Percentiles rank a stretch among this genome's conserved stretches.
These are phyloP conservation scores for Pontederia paniculata DNA, from an alignment of 176 grass and related monocot genomes.

Conservation along the genomic window DNA sequence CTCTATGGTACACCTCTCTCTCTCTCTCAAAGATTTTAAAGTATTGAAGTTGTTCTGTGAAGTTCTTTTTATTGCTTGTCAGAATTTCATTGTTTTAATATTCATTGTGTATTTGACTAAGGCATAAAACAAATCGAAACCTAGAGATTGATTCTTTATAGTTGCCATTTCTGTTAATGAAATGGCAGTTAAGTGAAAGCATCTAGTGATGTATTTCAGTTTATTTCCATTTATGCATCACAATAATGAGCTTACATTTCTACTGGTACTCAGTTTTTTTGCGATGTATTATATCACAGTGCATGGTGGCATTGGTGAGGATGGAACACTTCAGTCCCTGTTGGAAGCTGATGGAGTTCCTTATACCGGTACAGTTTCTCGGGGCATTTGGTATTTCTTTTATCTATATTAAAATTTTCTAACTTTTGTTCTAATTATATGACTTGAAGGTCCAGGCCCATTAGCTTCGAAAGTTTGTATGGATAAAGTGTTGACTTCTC, in stretches of 20 bases:
- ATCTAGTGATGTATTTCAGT: constrained; percentile 2
- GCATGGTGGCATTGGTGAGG: constrained; percentile 97
- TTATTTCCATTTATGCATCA: background rate
- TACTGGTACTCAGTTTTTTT: background rate
- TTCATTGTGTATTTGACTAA: too few relatives aligned
- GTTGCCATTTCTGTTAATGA: too few relatives aligned
- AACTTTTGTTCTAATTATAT: constrained; percentile 13
- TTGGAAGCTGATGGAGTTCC: constrained; percentile 78
- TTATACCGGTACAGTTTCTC: constrained; percentile 57
- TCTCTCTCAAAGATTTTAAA: too few relatives aligned
- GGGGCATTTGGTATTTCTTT: constrained; percentile 8
- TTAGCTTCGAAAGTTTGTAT: constrained; percentile 84
- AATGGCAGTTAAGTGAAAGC: too few relatives aligned
- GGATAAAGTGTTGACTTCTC: constrained; percentile 76
- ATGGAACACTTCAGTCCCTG: constrained; percentile 80
- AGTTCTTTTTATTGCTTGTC: too few relatives aligned
- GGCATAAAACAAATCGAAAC: too few relatives aligned
- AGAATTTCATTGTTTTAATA: too few relatives aligned
- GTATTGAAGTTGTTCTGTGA: too few relatives aligned
- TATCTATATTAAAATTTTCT: background rate
- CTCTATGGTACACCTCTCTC: too few relatives aligned
- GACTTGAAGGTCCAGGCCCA: constrained; percentile 60
- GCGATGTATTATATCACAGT: constrained; percentile 35
- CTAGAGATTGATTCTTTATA: too few relatives aligned
- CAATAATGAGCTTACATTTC: background rate